Base-by-base conservation (phyloP, 176 grass and related monocot genomes). In the Phragmites australis region DNA sequence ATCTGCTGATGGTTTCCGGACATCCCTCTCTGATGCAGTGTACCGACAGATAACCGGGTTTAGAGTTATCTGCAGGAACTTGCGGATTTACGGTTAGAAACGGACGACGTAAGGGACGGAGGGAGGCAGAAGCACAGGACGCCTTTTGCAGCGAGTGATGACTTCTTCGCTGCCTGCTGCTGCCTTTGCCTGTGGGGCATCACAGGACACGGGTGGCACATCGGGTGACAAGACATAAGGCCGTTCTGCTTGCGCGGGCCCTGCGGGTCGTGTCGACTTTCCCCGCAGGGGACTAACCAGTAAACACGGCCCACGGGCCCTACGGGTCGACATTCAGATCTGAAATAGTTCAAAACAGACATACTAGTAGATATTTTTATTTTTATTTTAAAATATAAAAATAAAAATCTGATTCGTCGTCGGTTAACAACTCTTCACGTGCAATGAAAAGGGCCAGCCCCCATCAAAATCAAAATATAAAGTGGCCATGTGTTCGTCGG, bases 171-270 rank as follows among this genome's bases (percentile, higher is more conserved):
- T 19, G 37, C 21, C 8, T 2, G 3, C 21, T 22, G 29, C 21
- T 18, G n/a, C 29, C 32, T 31, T 40, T 87, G 57, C 54, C 70
- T 2, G 41, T 81, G 77, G 75, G 59, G 27, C 57, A 60, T 27
- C 58, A 46, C 44, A 65, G 65, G 30, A 1, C 74, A 63, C 60
- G 63, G 40, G 65, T 75, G 62, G 30, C 78, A 76, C 72, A 56
- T 82, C 78, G 63, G 31, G 53, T 52, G 72, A 87, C 78, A 81
- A 70, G 72, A 82, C 72, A 75, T 76, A 76, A 79, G 63, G 85
- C 54, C 79, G 62, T 70, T 87, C 79, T 87, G 63, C 85, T 86
- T 56, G 52, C 58, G 60, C 56, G 18, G 83, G 34, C 12, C 83
- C 55, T 31, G 27, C 30, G 32, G 45, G 44, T 17, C 26, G 56